These are phyloP conservation scores for Phragmites australis DNA, from an alignment of 176 grass and related monocot species.

Conservation along the genomic window DNA sequence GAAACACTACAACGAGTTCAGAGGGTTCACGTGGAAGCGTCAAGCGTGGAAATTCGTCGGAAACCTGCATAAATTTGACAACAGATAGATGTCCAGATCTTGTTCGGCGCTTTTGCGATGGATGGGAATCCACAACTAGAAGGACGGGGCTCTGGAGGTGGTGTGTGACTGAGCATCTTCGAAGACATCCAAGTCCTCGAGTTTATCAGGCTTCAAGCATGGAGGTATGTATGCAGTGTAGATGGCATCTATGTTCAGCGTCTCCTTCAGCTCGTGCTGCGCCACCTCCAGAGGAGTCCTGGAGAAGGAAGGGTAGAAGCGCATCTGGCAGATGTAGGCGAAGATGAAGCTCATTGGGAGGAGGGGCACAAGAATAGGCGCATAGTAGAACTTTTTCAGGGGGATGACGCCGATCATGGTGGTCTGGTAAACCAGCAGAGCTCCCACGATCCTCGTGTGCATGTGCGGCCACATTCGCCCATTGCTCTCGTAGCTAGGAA, in stretches of 20 bases:
- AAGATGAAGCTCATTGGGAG: constrained; percentile 62
- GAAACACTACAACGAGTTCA: neutral
- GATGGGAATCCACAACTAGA: constrained; percentile 17
- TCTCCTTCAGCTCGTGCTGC: constrained; percentile 49
- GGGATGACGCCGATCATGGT: constrained; percentile 80
- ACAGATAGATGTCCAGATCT: neutral
- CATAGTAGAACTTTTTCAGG: constrained; percentile 36
- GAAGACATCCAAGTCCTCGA: constrained; percentile 65
- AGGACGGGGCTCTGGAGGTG: constrained; percentile 58
- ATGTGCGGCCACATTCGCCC: constrained; percentile 99
- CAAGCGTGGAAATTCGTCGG: neutral
- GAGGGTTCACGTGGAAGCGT: neutral
- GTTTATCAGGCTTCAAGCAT: constrained; percentile 70
- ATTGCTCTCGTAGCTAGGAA: constrained; percentile 75
- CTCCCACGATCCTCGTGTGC: constrained; percentile 60
- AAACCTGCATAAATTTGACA: constrained; percentile 13
- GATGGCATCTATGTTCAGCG: constrained; percentile 64
- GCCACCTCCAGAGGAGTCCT: constrained; percentile 78
- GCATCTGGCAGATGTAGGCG: constrained; percentile 54
- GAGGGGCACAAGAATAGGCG: constrained; percentile 41
- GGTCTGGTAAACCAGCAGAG: constrained; percentile 73
- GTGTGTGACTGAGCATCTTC: constrained; percentile 62
- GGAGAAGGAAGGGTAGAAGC: constrained; percentile 66
- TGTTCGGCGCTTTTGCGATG: neutral
- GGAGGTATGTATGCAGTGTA: constrained; percentile 67